Percentiles rank a stretch among this genome's conserved stretches.
Conservation (phyloP, 2,329 filamentous ascomycete species). For the Calonectria fujianensis region DNA sequence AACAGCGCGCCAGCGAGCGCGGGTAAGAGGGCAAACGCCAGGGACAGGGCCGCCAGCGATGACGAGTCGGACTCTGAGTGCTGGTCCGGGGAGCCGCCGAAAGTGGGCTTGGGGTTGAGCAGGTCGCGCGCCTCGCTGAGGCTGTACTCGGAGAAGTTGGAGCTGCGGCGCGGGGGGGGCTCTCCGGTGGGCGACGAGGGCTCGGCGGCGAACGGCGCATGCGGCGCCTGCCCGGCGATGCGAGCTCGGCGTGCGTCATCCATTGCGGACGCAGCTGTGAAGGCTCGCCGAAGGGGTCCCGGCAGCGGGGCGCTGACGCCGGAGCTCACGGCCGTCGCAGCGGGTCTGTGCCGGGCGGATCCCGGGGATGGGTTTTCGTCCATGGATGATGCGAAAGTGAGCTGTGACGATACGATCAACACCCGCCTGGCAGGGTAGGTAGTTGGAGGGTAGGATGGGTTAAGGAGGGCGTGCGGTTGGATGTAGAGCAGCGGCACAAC, state of each 20-base stretch:
- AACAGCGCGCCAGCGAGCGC: constrained; percentile 91
- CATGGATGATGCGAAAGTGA: constrained; percentile 31
- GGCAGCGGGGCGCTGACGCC: constrained; percentile 51
- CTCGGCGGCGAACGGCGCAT: constrained; percentile 43
- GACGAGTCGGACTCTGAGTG: constrained; percentile 71
- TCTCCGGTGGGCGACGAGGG: constrained; percentile 52
- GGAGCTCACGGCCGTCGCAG: constrained; percentile 42
- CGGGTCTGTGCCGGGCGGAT: constrained; percentile 41
- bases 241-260: constrained; percentile 65
- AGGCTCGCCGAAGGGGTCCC: constrained; percentile 31
- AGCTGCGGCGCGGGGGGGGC: constrained; percentile 78
- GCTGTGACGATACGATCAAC: constrained; percentile 31
- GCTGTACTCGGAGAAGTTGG: constrained; percentile 85
- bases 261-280: constrained; percentile 56
- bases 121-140: constrained; percentile 82
- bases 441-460: constrained; percentile 32
- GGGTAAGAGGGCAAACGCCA: constrained; percentile 89
- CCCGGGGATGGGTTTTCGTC: constrained; percentile 47
- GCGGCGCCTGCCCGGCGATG: constrained; percentile 55
- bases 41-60: constrained; percentile 85
- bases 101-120: constrained; percentile 70
- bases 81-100: constrained; percentile 55
- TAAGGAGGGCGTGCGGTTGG: constrained; percentile 9
- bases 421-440: constrained; percentile 29
- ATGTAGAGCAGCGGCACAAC: constrained; percentile 33